A percentile compares a stretch with the other conserved stretches of the same genome.
Evolutionary conservation across 345 rosid genomes (phyloP).

Genomic region (Bretschneidera sinensis): DNA sequence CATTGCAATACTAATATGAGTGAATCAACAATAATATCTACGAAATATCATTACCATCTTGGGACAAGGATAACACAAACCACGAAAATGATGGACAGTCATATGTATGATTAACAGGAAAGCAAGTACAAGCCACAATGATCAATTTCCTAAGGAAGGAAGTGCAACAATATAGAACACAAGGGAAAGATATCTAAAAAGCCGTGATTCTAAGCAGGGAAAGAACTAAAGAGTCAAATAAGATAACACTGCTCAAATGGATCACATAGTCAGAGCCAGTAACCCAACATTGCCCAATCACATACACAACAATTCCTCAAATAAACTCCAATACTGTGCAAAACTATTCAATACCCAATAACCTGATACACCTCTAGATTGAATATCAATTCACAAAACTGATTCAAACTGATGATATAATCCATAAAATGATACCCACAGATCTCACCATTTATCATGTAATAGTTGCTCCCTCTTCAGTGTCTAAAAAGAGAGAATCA

Average conservation of each 20-base stretch:
- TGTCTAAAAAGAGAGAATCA: constrained; percentile 1
- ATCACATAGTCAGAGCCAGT: not conserved
- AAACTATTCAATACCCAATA: constrained; percentile 1
- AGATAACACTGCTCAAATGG: not conserved
- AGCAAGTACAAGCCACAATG: not conserved
- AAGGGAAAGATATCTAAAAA: not conserved
- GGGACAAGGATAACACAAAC: not conserved
- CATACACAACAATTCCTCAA: not conserved
- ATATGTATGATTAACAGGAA: constrained; percentile 9
- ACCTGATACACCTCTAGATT: not conserved
- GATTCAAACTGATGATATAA: not conserved
- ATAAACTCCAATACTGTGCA: no score
- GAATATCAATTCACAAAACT: not conserved
- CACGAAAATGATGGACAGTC: not conserved
- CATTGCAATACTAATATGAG: constrained; percentile 36
- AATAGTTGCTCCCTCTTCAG: not conserved
- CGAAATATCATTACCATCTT: not conserved
- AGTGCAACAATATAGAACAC: not conserved
- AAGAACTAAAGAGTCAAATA: not conserved
- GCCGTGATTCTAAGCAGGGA: not conserved
- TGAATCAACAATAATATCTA: constrained; percentile 8
- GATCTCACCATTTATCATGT: not conserved
- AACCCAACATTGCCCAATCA: not conserved
- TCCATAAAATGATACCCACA: constrained; percentile 3
- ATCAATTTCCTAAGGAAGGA: not conserved